Evolutionary conservation across 805 yeast species (phyloP), one percentile per base, ranked within the genome.

Genomic region (Zygoascus bituminiphila): DNA sequence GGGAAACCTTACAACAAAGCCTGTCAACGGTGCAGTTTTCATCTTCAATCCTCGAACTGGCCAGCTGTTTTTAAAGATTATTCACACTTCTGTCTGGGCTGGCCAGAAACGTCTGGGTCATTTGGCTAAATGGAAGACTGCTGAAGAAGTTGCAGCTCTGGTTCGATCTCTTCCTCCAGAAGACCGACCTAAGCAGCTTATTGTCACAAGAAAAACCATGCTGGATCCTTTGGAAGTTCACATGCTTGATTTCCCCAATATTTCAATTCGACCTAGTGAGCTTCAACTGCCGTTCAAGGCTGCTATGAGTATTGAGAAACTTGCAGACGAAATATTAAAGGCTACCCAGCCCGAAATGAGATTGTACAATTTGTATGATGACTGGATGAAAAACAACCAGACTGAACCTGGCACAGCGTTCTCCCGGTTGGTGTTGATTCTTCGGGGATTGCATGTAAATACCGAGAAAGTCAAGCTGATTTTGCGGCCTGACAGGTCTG

Each of bases 81-180:
- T 93, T 51, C 98, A 91, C 60, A 87, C 95, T 0, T 84, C 95
- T 5, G 95, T 88, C 1, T 93, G 96, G 94, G 83, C 95, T 2
- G 99, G 99, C 17, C 98, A 93, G 64, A 89, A 88, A 60, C 82
- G 97, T 58, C 73, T 91, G 51, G 83, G 93, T 24, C 97, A 93
- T 61, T 69, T 93, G 54, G 89, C 98, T 1, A 93, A 93, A 62
- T 93, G 98, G 98, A 93, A 91, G 63, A 82, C 98, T 1, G 98
- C 98, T 0, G 99, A 93, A 66, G 98, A 91, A 65, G 95, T 88
- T 20, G 91, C 96, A 14, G 95, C 95, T 0, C 70, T 93, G 54
- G 76, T 93, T 17, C 74, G 96, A 39, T 86, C 97, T 0, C 68
- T 93, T 47, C 97, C 97, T 0, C 74, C 79, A 47, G 97, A 91